These are phyloP conservation scores for Phialophora macrospora DNA, from an alignment of 2,329 filamentous ascomycete species.

Conservation along the genomic window DNA sequence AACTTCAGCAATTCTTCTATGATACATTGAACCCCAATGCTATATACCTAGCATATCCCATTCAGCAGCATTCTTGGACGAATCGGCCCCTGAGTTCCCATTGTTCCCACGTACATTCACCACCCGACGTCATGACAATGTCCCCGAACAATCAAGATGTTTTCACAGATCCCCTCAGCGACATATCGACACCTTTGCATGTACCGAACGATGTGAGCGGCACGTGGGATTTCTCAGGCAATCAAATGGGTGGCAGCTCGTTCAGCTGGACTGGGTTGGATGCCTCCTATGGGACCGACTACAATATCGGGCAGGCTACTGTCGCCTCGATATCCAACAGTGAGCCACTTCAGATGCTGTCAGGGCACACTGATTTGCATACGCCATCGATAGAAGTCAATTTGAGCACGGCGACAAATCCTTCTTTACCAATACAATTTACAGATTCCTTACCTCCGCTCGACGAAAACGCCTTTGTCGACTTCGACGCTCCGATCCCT, in stretches of 20 bases:
- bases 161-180: conserved; percentile 23
- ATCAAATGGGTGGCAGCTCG: conserved; percentile 26
- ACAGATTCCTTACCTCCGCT: conserved; percentile 8
- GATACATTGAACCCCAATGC: conserved; percentile 29
- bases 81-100: conserved; percentile 31
- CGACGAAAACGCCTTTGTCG: conserved; percentile 13
- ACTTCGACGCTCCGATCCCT: conserved; percentile 5
- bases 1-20: conserved; percentile 34
- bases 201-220: conserved; percentile 28
- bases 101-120: conserved; percentile 30
- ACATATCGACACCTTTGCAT: conserved; percentile 26
- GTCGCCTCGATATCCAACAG: conserved; percentile 28
- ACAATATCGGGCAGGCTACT: conserved; percentile 32
- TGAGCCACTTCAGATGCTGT: conserved; percentile 9
- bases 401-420: conserved; percentile 5
- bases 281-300: conserved; percentile 32
- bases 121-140: conserved; percentile 14
- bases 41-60: conserved; percentile 36
- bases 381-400: conserved; percentile 12
- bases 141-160: conserved; percentile 18
- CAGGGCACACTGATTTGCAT: background rate
- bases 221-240: conserved; percentile 34
- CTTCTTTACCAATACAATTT: conserved; percentile 5
- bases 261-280: conserved; percentile 35
- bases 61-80: conserved; percentile 36